Percentiles rank a stretch among this genome's conserved stretches.
Conservation (phyloP, 106 monocot genomes). For the Dendrobium officinale region DNA sequence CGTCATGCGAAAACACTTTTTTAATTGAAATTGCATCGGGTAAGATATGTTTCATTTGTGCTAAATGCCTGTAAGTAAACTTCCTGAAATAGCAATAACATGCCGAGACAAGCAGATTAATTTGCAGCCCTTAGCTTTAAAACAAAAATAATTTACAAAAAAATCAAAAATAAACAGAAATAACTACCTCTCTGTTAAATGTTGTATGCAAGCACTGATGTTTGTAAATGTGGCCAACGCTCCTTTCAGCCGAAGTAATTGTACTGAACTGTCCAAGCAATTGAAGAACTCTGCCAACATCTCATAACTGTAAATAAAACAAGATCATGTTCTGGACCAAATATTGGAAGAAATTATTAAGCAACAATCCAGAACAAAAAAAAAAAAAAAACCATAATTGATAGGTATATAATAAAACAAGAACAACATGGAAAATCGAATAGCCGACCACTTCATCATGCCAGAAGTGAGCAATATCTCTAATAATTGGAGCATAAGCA, state of each 20-base stretch:
- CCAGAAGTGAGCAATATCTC: neutral
- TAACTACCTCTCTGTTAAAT: slow-evolving; percentile 39
- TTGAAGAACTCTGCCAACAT: slow-evolving; percentile 58
- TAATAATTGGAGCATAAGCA: neutral
- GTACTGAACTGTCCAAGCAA: slow-evolving; percentile 48
- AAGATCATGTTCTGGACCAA: neutral
- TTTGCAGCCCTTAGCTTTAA: neutral
- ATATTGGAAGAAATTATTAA: neutral
- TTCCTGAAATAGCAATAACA: slow-evolving; percentile 23
- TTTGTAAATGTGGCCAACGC: slow-evolving; percentile 34
- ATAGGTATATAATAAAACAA: neutral
- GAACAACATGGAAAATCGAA: neutral
- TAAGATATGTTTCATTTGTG: slow-evolving; percentile 48
- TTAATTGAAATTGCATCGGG: slow-evolving; percentile 54
- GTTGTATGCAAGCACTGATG: slow-evolving; percentile 40
- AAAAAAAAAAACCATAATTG: neutral
- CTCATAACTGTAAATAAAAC: slow-evolving; percentile 36
- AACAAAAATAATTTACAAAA: neutral
- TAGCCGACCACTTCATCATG: neutral
- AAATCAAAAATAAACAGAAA: neutral
- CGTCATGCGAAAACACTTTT: slow-evolving; percentile 53
- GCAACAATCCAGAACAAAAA: neutral
- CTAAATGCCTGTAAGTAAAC: slow-evolving; percentile 55
- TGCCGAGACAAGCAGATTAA: neutral
- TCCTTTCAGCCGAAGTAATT: slow-evolving; percentile 47